Base-by-base conservation (phyloP, 2,329 filamentous ascomycete species). In the Sporothrix curviconia region DNA sequence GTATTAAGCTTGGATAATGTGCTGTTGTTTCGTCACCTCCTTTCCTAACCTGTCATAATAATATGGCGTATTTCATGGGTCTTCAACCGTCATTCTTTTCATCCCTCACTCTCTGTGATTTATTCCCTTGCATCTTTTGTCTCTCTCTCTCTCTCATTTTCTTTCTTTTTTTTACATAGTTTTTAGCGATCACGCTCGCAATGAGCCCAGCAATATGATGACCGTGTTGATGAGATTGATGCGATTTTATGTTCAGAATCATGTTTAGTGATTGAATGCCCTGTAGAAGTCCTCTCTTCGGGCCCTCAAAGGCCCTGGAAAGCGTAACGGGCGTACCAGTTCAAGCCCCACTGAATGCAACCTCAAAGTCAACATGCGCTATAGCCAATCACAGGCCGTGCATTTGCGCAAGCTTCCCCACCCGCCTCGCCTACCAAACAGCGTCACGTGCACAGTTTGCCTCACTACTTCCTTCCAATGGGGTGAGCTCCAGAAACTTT, bases 1-100 rank as follows among this genome's bases (percentile, higher is more conserved):
- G 15, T 63, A 62, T 56, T 64, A 39, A 55, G 12, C 36, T 12
- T 22, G 6, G n/a, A n/a, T n/a, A n/a, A n/a, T n/a, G n/a, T n/a
- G n/a, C n/a, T n/a, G n/a, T n/a, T n/a, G n/a, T n/a, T n/a, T n/a
- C n/a, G n/a, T n/a, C n/a, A n/a, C n/a, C n/a, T n/a, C n/a, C n/a
- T n/a, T n/a, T n/a, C n/a, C n/a, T n/a, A n/a, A n/a, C n/a, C n/a
- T n/a, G n/a, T n/a, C n/a, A n/a, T n/a, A n/a, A n/a, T n/a, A n/a
- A n/a, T n/a, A n/a, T n/a, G n/a, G n/a, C n/a, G n/a, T n/a, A n/a
- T n/a, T n/a, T n/a, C n/a, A n/a, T n/a, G n/a, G n/a, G n/a, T n/a
- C n/a, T n/a, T n/a, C n/a, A n/a, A n/a, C n/a, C n/a, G n/a, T n/a
- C n/a, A n/a, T n/a, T n/a, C n/a, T n/a, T n/a, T n/a, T n/a, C n/a